Evolutionary conservation across 2,329 filamentous ascomycete genomes (phyloP), one percentile per base, ranked within the genome.

Genomic region (Xylariomycetidae sp.): DNA sequence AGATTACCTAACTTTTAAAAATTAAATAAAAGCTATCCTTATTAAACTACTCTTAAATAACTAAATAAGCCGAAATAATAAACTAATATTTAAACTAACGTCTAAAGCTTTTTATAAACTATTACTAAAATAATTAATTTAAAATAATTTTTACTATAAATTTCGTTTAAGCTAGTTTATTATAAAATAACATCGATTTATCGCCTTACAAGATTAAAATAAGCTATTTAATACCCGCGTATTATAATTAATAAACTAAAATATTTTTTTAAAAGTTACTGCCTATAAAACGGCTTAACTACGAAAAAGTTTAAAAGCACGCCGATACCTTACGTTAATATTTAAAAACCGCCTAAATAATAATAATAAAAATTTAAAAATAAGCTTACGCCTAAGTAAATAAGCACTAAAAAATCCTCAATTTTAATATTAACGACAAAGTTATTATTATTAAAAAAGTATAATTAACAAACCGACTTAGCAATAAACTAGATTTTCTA

Each of bases 401-500:
- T n/a, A n/a, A n/a, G n/a, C n/a, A n/a, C n/a, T n/a, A n/a, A n/a
- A n/a, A n/a, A n/a, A n/a, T n/a, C n/a, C n/a, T n/a, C n/a, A n/a
- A n/a, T n/a, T n/a, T n/a, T 27, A 27, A 27, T 14, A 14, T 14
- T 27, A 7, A 8, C 7, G 16, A 13, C n/a, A 9, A 27, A 9
- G 7, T 27, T 27, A 27, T 13, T 27, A 27, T 14, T 27, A 27
- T 9, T 9, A 27, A 27, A 9, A 9, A 13, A 9, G 16, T 27
- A 27, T 9, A 27, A 27, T 27, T 27, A 27, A 27, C 8, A 14
- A 27, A n/a, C n/a, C n/a, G n/a, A n/a, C n/a, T n/a, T n/a, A n/a
- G n/a, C n/a, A n/a, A n/a, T n/a, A n/a, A n/a, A n/a, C n/a, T 9
- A 27, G n/a, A 27, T 27, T 27, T 9, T 13, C n/a, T 27, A 27